Evolutionary conservation across 2,329 filamentous ascomycete genomes (phyloP).

Genomic region (Chrysoporthe austroafricana): DNA sequence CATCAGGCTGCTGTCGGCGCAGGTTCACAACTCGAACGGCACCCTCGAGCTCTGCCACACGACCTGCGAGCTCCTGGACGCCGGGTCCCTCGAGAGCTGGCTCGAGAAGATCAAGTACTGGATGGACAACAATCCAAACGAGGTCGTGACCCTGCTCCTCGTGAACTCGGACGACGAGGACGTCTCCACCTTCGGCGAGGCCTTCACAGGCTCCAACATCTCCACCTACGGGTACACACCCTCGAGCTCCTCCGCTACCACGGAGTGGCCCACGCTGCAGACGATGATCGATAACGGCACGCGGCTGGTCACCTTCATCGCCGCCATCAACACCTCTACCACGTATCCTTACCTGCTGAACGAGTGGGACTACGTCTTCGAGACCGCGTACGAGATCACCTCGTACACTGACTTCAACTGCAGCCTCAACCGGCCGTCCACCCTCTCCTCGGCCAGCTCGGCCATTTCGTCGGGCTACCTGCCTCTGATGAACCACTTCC

Average conservation of each 20-base stretch:
- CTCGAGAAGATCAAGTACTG: conserved; percentile 66
- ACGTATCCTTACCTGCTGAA: conserved; percentile 62
- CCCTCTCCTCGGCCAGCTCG: conserved; percentile 49
- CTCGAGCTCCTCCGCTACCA: conserved; percentile 44
- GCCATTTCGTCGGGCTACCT: conserved; percentile 65
- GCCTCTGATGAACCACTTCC: conserved; percentile 81
- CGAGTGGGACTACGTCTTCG: conserved; percentile 71
- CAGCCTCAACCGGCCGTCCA: conserved; percentile 66
- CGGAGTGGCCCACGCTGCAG: conserved; percentile 73
- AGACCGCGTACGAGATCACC: conserved; percentile 71
- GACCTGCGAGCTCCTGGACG: conserved; percentile 68
- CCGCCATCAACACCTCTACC: conserved; percentile 49
- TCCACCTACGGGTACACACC: conserved; percentile 63
- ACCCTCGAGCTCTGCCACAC: conserved; percentile 73
- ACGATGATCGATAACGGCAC: conserved; percentile 66
- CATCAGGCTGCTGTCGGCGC: conserved; percentile 70
- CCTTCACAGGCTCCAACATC: conserved; percentile 63
- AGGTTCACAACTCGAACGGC: conserved; percentile 67
- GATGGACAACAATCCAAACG: conserved; percentile 71
- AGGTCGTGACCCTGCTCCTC: conserved; percentile 75
- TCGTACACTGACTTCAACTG: conserved; percentile 71
- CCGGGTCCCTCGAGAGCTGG: conserved; percentile 68
- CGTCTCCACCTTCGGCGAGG: conserved; percentile 56
- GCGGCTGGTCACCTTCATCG: conserved; percentile 71
- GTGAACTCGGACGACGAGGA: conserved; percentile 69